Conservation (phyloP, 176 grass and related monocot species). For the Cenchrus americanus region DNA sequence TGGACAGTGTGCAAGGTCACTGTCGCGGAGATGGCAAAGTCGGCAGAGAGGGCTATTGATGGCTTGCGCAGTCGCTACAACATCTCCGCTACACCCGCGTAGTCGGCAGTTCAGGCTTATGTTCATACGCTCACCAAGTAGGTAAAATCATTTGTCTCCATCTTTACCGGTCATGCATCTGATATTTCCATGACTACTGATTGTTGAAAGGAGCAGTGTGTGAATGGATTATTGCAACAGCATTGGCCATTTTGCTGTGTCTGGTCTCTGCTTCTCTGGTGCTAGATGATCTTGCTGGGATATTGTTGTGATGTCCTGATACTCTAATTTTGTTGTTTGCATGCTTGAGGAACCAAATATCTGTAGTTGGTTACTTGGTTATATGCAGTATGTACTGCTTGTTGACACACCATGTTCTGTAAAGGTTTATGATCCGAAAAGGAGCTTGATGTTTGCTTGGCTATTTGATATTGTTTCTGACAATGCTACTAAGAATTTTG, state of each 20-base stretch:
- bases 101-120: slow-evolving; percentile 11
- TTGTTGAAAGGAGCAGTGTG: neutral
- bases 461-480: neutral
- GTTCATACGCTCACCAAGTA: neutral
- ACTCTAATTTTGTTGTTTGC: neutral
- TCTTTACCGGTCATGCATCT: neutral
- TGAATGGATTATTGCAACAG: neutral
- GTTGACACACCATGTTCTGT: neutral
- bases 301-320: neutral
- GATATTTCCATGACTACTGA: neutral
- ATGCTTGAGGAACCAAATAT: neutral
- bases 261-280: neutral
- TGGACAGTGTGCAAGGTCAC: slow-evolving; percentile 56
- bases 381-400: neutral
- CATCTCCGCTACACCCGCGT: slow-evolving; percentile 43
- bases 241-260: neutral
- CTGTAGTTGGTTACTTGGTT: neutral
- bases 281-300: neutral
- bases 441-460: neutral
- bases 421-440: neutral
- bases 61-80: slow-evolving; percentile 59
- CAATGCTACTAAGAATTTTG: neutral
- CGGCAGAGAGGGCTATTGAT: slow-evolving; percentile 42
- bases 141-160: slow-evolving; percentile 19
- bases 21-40: slow-evolving; percentile 49